Conservation (phyloP, 441 rosid species). For the Populus hybrid region DNA sequence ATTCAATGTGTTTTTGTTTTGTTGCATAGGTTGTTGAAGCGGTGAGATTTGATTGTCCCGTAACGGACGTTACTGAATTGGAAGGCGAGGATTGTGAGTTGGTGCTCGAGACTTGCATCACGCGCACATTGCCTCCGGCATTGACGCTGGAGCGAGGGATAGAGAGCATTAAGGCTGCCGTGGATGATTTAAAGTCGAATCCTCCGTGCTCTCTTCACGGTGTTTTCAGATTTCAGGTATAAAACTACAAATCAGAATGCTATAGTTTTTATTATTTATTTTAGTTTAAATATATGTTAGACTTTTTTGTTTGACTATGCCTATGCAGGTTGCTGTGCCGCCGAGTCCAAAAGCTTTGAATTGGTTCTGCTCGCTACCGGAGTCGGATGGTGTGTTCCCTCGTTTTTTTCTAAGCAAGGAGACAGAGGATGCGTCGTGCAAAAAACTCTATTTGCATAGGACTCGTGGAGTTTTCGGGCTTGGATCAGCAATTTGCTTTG, state of each 20-base stretch:
- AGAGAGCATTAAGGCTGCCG: conserved; percentile 48
- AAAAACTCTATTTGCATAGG: conserved; percentile 52
- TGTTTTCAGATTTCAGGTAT: conserved; percentile 66
- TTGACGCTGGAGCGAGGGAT: conserved; percentile 74
- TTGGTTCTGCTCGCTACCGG: conserved; percentile 81
- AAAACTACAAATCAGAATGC: neutral
- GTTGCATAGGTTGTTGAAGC: conserved; percentile 40
- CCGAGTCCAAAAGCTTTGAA: conserved; percentile 81
- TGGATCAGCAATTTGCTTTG: conserved; percentile 77
- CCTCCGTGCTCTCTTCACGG: conserved; percentile 63
- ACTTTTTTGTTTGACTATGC: neutral
- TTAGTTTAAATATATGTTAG: neutral
- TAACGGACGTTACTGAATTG: conserved; percentile 32
- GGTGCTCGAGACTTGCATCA: conserved; percentile 61
- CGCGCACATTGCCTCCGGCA: conserved; percentile 71
- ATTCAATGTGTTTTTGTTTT: neutral
- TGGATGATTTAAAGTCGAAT: conserved; percentile 55
- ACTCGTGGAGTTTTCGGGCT: conserved; percentile 74
- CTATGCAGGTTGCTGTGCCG: conserved; percentile 76
- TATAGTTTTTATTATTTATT: neutral
- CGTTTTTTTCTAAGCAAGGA: conserved; percentile 79
- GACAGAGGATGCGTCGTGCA: conserved; percentile 38
- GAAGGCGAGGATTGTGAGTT: conserved; percentile 44
- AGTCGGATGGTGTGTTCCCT: conserved; percentile 56
- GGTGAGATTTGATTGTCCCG: conserved; percentile 62